phyloP scores from a whole-genome alignment of 176 grass and related monocot genomes.

The Secale cereale region DNA sequence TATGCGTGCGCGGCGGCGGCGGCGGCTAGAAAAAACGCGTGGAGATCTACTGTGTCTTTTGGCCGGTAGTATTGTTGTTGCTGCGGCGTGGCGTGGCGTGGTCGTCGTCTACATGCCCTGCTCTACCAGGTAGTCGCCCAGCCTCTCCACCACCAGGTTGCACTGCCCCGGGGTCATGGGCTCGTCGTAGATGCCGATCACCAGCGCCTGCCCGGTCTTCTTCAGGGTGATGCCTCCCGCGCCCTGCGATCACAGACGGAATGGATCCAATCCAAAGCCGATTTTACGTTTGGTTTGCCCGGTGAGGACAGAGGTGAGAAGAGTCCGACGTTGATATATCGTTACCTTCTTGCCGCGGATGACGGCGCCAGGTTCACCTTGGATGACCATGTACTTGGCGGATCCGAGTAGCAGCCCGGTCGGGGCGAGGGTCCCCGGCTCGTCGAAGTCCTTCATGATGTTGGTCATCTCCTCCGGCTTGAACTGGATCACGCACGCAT shows the following conservation, averaged over 20 bases:
- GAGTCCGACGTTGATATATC: not conserved
- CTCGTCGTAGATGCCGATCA: slow-evolving; percentile 91
- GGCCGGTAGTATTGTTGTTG: not conserved
- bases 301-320: not conserved
- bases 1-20: not conserved
- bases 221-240: slow-evolving; percentile 77
- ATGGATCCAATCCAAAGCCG: not conserved
- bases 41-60: slow-evolving; percentile 6
- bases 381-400: slow-evolving; percentile 88
- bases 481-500: slow-evolving; percentile 26
- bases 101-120: slow-evolving; percentile 57
- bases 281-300: not conserved
- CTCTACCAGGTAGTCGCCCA: slow-evolving; percentile 86
- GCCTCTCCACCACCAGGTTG: slow-evolving; percentile 87
- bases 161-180: slow-evolving; percentile 92
- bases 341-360: slow-evolving; percentile 92
- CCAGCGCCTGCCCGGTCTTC: slow-evolving; percentile 75
- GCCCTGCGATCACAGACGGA: slow-evolving; percentile 37
- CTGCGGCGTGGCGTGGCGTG: not conserved
- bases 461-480: slow-evolving; percentile 63
- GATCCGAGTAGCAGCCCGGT: slow-evolving; percentile 62
- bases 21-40: not conserved
- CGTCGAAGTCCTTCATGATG: slow-evolving; percentile 88
- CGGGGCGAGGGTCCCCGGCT: slow-evolving; percentile 77
- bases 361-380: slow-evolving; percentile 79